phyloP scores from a whole-genome alignment of 306 rosid species.

The Glycine soja region DNA sequence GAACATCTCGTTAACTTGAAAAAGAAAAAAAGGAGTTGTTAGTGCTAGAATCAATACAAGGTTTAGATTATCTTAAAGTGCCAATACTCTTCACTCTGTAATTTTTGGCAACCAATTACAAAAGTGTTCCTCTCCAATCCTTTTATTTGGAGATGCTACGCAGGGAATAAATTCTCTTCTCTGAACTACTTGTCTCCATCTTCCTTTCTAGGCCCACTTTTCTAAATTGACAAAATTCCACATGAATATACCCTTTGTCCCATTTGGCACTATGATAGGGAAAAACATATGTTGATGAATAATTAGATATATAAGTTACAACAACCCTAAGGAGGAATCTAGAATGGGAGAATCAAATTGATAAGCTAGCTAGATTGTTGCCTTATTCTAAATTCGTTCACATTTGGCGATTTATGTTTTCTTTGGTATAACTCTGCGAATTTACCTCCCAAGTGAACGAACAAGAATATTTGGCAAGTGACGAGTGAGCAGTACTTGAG shows the following conservation, averaged over 20 bases:
- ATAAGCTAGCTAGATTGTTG: slow-evolving; percentile 20
- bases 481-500: background rate
- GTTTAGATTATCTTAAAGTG: slow-evolving; percentile 4
- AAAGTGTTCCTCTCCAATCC: slow-evolving; percentile 27
- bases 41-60: background rate
- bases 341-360: slow-evolving; percentile 25
- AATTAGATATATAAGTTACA: background rate
- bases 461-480: slow-evolving; percentile 4
- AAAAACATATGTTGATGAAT: slow-evolving; percentile 19
- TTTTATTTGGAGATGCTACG: slow-evolving; percentile 17
- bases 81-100: background rate
- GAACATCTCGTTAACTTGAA: background rate
- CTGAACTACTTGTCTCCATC: slow-evolving; percentile 37
- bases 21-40: background rate
- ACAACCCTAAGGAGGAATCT: slow-evolving; percentile 27
- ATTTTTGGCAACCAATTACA: background rate
- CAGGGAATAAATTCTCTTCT: slow-evolving; percentile 21
- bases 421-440: background rate
- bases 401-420: background rate
- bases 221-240: slow-evolving; percentile 16
- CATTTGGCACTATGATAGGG: slow-evolving; percentile 22
- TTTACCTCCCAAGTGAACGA: slow-evolving; percentile 21
- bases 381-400: slow-evolving; percentile 41
- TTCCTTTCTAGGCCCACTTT: slow-evolving; percentile 30
- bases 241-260: slow-evolving; percentile 50